phyloP scores from a whole-genome alignment of 2,329 filamentous ascomycete species.

The Fusarium protoensiforme region DNA sequence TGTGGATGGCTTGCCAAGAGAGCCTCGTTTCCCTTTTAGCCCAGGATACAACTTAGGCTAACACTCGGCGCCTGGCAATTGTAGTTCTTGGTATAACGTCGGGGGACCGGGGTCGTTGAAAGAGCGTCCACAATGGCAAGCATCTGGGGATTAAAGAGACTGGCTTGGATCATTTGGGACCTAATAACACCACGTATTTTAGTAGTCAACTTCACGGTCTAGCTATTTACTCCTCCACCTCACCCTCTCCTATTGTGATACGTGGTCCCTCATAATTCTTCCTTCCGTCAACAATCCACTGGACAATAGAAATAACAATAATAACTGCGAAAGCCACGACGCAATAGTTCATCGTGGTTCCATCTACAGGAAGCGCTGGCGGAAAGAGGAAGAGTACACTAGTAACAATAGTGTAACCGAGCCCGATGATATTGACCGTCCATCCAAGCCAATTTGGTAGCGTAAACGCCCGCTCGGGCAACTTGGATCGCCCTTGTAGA shows the following conservation, averaged over 20 bases:
- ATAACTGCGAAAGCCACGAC: conserved; percentile 60
- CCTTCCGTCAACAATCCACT: conserved; percentile 59
- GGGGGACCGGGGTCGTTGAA: not conserved
- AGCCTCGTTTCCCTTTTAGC: not conserved
- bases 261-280: conserved; percentile 51
- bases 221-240: not conserved
- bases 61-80: not conserved
- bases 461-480: conserved; percentile 62
- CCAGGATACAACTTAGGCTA: too few species aligned
- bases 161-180: not conserved
- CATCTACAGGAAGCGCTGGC: conserved; percentile 70
- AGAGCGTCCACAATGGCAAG: not conserved
- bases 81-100: not conserved
- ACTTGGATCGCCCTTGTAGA: conserved; percentile 69
- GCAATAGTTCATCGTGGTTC: conserved; percentile 73
- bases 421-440: conserved; percentile 55
- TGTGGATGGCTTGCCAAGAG: not conserved
- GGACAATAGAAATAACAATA: conserved; percentile 52
- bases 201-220: not conserved
- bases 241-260: conserved; percentile 7
- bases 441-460: conserved; percentile 51
- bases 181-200: not conserved
- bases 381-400: conserved; percentile 80
- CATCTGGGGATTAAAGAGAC: not conserved
- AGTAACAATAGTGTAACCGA: conserved; percentile 73